Base-by-base conservation (phyloP, 768 basidiomycete genomes). In the Trametes cingulata region DNA sequence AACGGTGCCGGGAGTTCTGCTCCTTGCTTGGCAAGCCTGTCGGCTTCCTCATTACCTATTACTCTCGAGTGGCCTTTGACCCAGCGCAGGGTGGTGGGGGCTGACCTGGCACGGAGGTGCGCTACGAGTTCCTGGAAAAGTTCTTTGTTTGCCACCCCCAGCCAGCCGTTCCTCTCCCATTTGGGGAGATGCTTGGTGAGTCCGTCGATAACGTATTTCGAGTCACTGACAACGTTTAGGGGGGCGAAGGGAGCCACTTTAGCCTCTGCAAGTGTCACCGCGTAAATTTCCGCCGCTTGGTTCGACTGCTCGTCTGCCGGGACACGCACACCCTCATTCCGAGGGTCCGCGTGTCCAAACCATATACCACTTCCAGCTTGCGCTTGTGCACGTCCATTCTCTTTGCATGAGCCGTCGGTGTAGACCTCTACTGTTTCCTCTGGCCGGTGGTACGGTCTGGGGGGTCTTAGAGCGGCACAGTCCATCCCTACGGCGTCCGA, bases 81-180 rank as follows among this genome's bases (percentile, higher is more conserved):
- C n/a, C n/a, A n/a, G n/a, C n/a, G n/a, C n/a, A n/a, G n/a, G n/a
- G n/a, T n/a, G n/a, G n/a, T n/a, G n/a, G n/a, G n/a, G n/a, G n/a
- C n/a, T n/a, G n/a, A n/a, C n/a, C n/a, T n/a, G n/a, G n/a, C n/a
- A n/a, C n/a, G n/a, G n/a, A n/a, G n/a, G n/a, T n/a, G n/a, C n/a
- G n/a, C n/a, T n/a, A n/a, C n/a, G n/a, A n/a, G n/a, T n/a, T n/a
- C n/a, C n/a, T n/a, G n/a, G n/a, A n/a, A n/a, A n/a, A n/a, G n/a
- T n/a, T n/a, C n/a, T n/a, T n/a, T n/a, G n/a, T n/a, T n/a, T n/a
- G n/a, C n/a, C n/a, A n/a, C n/a, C n/a, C n/a, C n/a, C n/a, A n/a
- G n/a, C n/a, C n/a, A n/a, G n/a, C n/a, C n/a, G n/a, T n/a, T n/a
- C 37, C 75, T 65, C 43, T 75, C 73, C 65, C 68, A 66, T 2